phyloP scores from a whole-genome alignment of 768 basidiomycete species.

The Suillus cothurnatus region DNA sequence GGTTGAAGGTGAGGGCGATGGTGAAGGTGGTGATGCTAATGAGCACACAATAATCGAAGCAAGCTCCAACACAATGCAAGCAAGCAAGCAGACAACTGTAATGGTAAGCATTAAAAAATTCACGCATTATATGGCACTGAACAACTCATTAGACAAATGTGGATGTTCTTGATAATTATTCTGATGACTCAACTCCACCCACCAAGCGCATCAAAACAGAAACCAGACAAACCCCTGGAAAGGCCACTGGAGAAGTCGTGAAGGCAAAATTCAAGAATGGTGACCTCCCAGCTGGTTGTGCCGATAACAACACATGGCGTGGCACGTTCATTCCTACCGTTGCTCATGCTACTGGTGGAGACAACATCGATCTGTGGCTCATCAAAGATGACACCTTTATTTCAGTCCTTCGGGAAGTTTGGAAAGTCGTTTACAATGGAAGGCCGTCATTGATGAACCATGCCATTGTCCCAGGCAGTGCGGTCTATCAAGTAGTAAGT shows the following conservation, averaged over 20 bases:
- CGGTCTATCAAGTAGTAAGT: neutral
- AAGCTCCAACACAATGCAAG: too few species aligned
- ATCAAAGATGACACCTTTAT: neutral
- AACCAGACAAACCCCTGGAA: neutral
- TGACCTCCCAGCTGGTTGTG: conserved; percentile 2
- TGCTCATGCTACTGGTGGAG: neutral
- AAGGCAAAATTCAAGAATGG: neutral
- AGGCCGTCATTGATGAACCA: neutral
- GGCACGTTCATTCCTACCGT: neutral
- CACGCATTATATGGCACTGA: neutral
- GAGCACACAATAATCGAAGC: too few species aligned
- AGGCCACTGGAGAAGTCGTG: neutral
- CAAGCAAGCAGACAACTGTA: neutral
- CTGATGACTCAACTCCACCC: neutral
- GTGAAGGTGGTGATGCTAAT: neutral
- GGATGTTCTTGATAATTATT: neutral
- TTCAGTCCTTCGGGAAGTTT: neutral
- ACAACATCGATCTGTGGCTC: conserved; percentile 2
- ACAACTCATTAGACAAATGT: neutral
- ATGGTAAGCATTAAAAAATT: neutral
- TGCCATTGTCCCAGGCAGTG: neutral
- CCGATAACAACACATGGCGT: neutral
- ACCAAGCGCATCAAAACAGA: conserved; percentile 2
- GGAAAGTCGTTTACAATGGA: neutral
- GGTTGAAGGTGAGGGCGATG: neutral